These are phyloP conservation scores for Dendrobium huoshanense DNA, from an alignment of 106 monocot species.

Conservation along the genomic window DNA sequence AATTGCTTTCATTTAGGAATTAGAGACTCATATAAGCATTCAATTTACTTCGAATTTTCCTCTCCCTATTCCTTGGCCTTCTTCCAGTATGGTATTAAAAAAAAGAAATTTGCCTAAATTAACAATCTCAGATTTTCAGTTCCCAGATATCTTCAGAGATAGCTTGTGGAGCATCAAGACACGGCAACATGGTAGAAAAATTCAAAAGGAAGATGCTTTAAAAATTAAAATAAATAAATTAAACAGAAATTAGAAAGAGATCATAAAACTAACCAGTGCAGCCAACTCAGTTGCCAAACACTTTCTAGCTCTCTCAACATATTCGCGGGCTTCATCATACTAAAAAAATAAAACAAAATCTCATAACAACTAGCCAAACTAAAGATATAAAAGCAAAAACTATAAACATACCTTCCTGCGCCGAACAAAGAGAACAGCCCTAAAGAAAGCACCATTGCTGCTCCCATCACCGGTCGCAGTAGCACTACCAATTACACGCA, in stretches of 20 bases:
- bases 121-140: background rate
- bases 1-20: too few species aligned
- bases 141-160: background rate
- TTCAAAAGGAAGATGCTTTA: background rate
- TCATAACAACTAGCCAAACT: background rate
- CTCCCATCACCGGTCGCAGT: conserved; percentile 85
- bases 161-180: background rate
- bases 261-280: conserved; percentile 61
- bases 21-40: too few species aligned
- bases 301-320: conserved; percentile 89
- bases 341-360: conserved; percentile 23
- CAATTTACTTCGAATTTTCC: background rate
- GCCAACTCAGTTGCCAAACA: conserved; percentile 95
- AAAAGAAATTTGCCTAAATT: background rate
- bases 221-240: background rate
- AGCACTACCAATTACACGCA: conserved; percentile 60
- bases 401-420: conserved; percentile 49
- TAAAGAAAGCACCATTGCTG: conserved; percentile 96
- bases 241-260: background rate
- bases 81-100: background rate
- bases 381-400: background rate
- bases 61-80: background rate
- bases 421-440: conserved; percentile 88
- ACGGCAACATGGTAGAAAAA: too few species aligned
- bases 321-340: conserved; percentile 89